Conservation (phyloP, 2,329 filamentous ascomycete genomes). For the Cadophora luteo-olivacea region DNA sequence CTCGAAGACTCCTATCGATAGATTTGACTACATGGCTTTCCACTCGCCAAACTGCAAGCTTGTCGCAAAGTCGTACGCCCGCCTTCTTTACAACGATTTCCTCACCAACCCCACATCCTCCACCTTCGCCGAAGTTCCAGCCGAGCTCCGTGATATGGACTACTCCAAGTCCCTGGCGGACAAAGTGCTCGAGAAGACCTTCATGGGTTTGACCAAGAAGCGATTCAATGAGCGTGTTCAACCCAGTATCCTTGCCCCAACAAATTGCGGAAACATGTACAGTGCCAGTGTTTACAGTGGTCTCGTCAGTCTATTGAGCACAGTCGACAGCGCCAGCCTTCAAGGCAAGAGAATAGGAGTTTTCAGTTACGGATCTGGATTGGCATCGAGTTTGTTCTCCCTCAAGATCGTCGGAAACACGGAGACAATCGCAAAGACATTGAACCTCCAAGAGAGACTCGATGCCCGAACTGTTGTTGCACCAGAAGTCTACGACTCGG, state of each 20-base stretch:
- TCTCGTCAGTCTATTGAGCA: slow-evolving; percentile 59
- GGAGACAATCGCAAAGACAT: slow-evolving; percentile 67
- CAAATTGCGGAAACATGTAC: slow-evolving; percentile 74
- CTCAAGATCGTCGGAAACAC: slow-evolving; percentile 77
- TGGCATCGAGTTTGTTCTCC: slow-evolving; percentile 71
- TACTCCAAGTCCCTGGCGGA: slow-evolving; percentile 81
- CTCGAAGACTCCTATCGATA: slow-evolving; percentile 71
- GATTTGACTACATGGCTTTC: slow-evolving; percentile 85
- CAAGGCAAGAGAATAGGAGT: slow-evolving; percentile 61
- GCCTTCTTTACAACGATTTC: slow-evolving; percentile 87
- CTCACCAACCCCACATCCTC: slow-evolving; percentile 70
- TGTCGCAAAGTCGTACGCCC: slow-evolving; percentile 83
- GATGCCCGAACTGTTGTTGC: slow-evolving; percentile 69
- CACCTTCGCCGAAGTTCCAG: slow-evolving; percentile 75
- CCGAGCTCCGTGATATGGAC: slow-evolving; percentile 78
- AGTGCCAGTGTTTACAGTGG: slow-evolving; percentile 64
- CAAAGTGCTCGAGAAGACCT: slow-evolving; percentile 86
- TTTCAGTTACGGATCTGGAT: slow-evolving; percentile 76
- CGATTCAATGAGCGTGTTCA: slow-evolving; percentile 79
- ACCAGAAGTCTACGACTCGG: slow-evolving; percentile 76
- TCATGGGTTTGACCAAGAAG: slow-evolving; percentile 86
- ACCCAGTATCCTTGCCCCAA: slow-evolving; percentile 77
- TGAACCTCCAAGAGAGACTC: slow-evolving; percentile 74
- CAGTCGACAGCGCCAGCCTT: slow-evolving; percentile 61
- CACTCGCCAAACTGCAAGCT: slow-evolving; percentile 88